Percentiles rank a stretch among this genome's conserved stretches.
phyloP scores from a whole-genome alignment of 2,329 filamentous ascomycete genomes.

The Taxawa tesnikishii region DNA sequence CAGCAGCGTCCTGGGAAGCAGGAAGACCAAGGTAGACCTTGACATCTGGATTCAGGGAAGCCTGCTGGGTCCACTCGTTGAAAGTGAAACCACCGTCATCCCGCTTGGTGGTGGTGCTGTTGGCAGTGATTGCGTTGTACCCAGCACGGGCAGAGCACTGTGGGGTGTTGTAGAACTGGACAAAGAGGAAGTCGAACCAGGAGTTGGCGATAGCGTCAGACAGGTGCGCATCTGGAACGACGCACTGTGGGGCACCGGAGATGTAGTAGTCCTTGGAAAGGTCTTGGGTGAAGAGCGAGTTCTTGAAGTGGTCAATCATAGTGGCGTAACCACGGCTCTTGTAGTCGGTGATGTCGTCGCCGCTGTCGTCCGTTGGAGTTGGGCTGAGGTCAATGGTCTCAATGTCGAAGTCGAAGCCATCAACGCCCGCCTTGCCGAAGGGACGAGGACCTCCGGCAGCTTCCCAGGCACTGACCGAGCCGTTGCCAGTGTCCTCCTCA shows the following conservation, averaged over 20 bases:
- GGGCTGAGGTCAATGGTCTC: conserved; percentile 39
- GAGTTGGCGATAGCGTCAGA: conserved; percentile 24
- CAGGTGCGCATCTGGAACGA: conserved; percentile 33
- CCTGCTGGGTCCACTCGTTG: conserved; percentile 30
- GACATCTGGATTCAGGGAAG: conserved; percentile 27
- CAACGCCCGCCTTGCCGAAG: conserved; percentile 52
- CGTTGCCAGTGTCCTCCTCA: conserved; percentile 6
- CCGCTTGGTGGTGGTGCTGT: conserved; percentile 13
- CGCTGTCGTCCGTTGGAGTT: conserved; percentile 3
- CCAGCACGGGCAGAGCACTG: conserved; percentile 37
- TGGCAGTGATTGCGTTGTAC: conserved; percentile 20
- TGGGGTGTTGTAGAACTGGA: conserved; percentile 34
- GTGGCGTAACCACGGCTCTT: conserved; percentile 30
- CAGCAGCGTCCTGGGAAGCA: conserved; percentile 15
- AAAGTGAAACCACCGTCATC: conserved; percentile 29
- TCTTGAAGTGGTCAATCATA: conserved; percentile 36
- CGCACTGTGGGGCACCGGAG: conserved; percentile 35
- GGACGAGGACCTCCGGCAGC: conserved; percentile 41
- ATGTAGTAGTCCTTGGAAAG: conserved; percentile 32
- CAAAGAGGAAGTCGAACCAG: conserved; percentile 32
- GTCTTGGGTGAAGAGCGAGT: conserved; percentile 22
- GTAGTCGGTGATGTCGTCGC: conserved; percentile 16
- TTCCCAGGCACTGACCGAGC: conserved; percentile 7
- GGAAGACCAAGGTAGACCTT: conserved; percentile 44
- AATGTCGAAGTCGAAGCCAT: conserved; percentile 70